Evolutionary conservation across 345 rosid genomes (phyloP).

Genomic region (Dovyalis caffra): DNA sequence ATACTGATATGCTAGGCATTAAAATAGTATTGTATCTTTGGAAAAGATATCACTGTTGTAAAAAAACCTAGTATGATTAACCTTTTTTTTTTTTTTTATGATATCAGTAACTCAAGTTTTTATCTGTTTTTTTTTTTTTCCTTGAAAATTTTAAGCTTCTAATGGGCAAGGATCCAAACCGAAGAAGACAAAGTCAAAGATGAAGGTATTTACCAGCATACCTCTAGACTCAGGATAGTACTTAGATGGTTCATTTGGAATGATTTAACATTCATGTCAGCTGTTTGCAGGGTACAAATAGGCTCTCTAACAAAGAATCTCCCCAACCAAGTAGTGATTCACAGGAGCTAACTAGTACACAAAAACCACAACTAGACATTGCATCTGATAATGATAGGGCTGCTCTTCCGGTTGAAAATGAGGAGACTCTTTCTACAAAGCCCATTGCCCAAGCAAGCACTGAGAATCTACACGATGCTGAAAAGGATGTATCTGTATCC

Average conservation of each 20-base stretch:
- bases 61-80: not conserved
- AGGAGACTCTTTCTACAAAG: conserved; percentile 36
- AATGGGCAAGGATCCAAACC: conserved; percentile 69
- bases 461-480: conserved; percentile 31
- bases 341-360: conserved; percentile 34
- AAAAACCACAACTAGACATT: conserved; percentile 35
- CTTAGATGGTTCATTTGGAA: conserved; percentile 11
- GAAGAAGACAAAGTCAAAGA: conserved; percentile 51
- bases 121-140: conserved; percentile 11
- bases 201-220: conserved; percentile 52
- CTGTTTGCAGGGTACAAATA: conserved; percentile 53
- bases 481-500: conserved; percentile 34
- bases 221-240: conserved; percentile 1
- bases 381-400: conserved; percentile 35
- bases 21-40: too few species aligned
- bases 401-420: conserved; percentile 36
- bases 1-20: too few species aligned
- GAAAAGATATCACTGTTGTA: conserved; percentile 3
- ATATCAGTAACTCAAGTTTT: too few species aligned
- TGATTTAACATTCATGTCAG: conserved; percentile 19
- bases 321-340: conserved; percentile 31
- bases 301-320: conserved; percentile 39
- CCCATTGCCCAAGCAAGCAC: conserved; percentile 20
- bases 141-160: conserved; percentile 40
- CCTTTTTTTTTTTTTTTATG: not conserved